Conservation (phyloP, 139 green algal genomes). For the Zygnema circumcarinatum region DNA sequence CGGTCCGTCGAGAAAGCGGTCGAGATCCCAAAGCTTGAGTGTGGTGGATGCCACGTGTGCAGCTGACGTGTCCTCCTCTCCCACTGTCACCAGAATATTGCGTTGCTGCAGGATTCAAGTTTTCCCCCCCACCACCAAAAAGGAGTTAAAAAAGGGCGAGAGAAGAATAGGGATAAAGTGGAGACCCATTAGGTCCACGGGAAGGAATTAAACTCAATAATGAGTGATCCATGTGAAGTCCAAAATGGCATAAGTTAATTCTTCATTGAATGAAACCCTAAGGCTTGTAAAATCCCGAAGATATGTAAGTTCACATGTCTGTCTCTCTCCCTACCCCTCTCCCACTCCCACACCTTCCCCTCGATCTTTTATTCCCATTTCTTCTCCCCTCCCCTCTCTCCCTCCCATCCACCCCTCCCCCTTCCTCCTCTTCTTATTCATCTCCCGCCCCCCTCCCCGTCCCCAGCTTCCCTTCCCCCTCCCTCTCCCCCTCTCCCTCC, state of each 20-base stretch:
- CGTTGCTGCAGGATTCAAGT: constrained; percentile 14
- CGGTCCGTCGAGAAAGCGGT: neutral
- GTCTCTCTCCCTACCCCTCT: neutral
- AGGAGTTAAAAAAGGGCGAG: too few relatives aligned
- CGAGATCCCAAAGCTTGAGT: constrained; percentile 35
- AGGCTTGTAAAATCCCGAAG: too few relatives aligned
- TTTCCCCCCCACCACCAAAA: too few relatives aligned
- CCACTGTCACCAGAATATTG: constrained; percentile 22
- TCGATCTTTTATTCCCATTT: neutral
- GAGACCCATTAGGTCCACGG: too few relatives aligned
- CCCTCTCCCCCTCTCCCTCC: constrained; percentile 3
- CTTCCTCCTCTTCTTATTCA: neutral
- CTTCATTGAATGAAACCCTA: too few relatives aligned
- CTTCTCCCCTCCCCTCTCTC: neutral
- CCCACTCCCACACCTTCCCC: neutral
- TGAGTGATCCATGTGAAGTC: too few relatives aligned
- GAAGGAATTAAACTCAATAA: too few relatives aligned
- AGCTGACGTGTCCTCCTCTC: neutral
- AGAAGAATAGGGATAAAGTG: too few relatives aligned
- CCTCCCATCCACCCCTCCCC: too few relatives aligned
- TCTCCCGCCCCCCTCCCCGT: neutral
- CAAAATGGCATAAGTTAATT: too few relatives aligned
- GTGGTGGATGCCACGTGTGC: neutral
- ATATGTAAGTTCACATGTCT: too few relatives aligned
- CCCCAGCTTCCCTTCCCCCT: neutral